phyloP scores from a whole-genome alignment of 495 filamentous ascomycete species.

The Trichocladium uniseriatum region DNA sequence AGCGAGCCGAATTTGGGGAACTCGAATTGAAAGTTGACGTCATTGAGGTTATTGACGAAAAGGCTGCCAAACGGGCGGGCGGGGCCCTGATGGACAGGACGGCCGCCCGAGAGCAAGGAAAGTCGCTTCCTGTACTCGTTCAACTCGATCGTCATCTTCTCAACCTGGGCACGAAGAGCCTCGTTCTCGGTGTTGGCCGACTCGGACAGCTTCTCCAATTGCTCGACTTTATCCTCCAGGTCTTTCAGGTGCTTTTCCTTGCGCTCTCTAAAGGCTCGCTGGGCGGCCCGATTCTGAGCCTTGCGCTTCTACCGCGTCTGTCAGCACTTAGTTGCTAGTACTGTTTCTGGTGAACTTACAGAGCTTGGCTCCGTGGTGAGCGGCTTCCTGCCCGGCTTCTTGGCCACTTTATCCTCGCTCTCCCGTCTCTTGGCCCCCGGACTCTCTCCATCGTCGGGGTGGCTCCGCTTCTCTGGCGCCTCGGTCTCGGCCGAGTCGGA shows the following conservation, averaged over 20 bases:
- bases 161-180: conserved; percentile 73
- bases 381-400: conserved; percentile 95
- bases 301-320: conserved; percentile 75
- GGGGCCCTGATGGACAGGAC: conserved; percentile 14
- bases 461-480: conserved; percentile 73
- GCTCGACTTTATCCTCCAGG: conserved; percentile 85
- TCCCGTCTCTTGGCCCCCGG: conserved; percentile 72
- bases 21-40: conserved; percentile 74
- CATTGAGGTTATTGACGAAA: conserved; percentile 56
- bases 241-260: conserved; percentile 98
- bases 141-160: conserved; percentile 75
- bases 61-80: conserved; percentile 31
- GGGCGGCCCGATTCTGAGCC: conserved; percentile 93
- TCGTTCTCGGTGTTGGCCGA: conserved; percentile 78
- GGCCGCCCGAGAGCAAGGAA: conserved; percentile 43
- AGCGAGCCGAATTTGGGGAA: conserved; percentile 84
- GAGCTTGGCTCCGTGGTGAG: conserved; percentile 92
- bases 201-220: conserved; percentile 82
- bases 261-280: conserved; percentile 92
- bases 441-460: conserved; percentile 61
- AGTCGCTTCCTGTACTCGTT: conserved; percentile 83
- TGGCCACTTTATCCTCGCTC: conserved; percentile 63
- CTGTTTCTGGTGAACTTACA: conserved; percentile 46
- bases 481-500: conserved; percentile 55
- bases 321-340: conserved; percentile 34